Evolutionary conservation across 257 asterid species (phyloP), one percentile per base, ranked within the genome.

Genomic region (Ophiorrhiza pumila): DNA sequence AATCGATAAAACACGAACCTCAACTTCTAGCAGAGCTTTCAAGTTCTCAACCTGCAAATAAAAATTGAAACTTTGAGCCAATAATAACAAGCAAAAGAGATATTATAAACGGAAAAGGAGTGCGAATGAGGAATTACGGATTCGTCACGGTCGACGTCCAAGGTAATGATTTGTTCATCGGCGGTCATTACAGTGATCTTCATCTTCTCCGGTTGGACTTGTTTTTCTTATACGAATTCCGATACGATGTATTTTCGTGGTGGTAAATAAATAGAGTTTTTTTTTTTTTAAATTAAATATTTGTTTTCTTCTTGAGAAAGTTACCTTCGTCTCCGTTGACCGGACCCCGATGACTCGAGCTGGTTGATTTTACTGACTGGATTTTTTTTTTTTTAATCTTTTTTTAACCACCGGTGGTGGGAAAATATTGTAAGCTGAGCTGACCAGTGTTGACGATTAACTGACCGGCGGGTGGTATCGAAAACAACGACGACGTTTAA

Each of bases 21-120:
- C 99, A 79, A 95, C 98, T 82, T 95, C 99, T 80, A 95, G 83
- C 55, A 95, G 82, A 78, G 97, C 98, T 85, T 95, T 95, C 86
- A 95, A 76, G 85, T 95, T 95, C 88, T 95, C 99, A 65, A 95
- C 99, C 99, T 92, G 90, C 15, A 37, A 69, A 65, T 50, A 70
- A 60, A 67, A 57, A 43, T 52, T 50, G 2, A 56, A 55, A 70
- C 35, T 9, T 50, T 65, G 14, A 39, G 42, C 71, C 45, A 56
- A 68, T 34, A 22, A 34, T 46, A 45, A 67, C 27, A 9, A 10
- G 41, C 4, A 57, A 65, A 25, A 35, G 59, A 32, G 58, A 62
- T 76, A 63, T 63, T 20, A 29, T 43, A 56, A 62, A 47, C 34
- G 52, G 27, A 17, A 32, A 7, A 6, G 45, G 67, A 13, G 3